Evolutionary conservation across 83 land plant genomes (phyloP).

Genomic region (Larix sibirica): DNA sequence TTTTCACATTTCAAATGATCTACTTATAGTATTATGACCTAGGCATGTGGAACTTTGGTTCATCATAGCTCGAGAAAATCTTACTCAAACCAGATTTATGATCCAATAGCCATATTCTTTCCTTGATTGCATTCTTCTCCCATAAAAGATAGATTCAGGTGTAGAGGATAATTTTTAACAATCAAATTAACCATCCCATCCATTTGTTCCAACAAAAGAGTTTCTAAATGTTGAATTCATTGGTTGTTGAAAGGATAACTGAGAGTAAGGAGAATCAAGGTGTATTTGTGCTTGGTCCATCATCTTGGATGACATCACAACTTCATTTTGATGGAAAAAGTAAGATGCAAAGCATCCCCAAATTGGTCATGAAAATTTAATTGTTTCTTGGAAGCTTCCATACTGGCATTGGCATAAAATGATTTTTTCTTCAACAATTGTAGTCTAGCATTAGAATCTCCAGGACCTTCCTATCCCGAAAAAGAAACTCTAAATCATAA

Average conservation of each 20-base stretch:
- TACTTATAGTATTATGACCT: constrained; percentile 40
- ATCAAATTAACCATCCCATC: constrained; percentile 61
- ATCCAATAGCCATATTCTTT: constrained; percentile 30
- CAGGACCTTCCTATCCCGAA: constrained; percentile 20
- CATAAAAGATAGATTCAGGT: constrained; percentile 30
- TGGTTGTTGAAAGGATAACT: constrained; percentile 32
- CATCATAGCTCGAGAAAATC: constrained; percentile 46
- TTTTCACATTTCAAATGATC: constrained; percentile 59
- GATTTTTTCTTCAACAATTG: constrained; percentile 47
- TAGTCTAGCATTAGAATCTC: constrained; percentile 39
- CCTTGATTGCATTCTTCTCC: constrained; percentile 2
- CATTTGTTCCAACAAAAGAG: constrained; percentile 28
- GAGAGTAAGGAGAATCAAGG: constrained; percentile 34
- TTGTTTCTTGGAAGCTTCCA: constrained; percentile 16
- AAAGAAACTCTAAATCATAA: constrained; percentile 24
- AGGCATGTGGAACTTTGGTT: constrained; percentile 34
- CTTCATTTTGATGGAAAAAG: constrained; percentile 29
- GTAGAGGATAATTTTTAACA: constrained; percentile 26
- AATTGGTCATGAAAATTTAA: neutral
- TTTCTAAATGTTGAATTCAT: constrained; percentile 18
- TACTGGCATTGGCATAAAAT: constrained; percentile 31
- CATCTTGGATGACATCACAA: constrained; percentile 25
- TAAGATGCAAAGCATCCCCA: constrained; percentile 23
- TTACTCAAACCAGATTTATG: constrained; percentile 46
- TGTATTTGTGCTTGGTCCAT: constrained; percentile 32